These are phyloP conservation scores for Vitellaria paradoxa DNA, from an alignment of 179 eudicot species.

Conservation along the genomic window DNA sequence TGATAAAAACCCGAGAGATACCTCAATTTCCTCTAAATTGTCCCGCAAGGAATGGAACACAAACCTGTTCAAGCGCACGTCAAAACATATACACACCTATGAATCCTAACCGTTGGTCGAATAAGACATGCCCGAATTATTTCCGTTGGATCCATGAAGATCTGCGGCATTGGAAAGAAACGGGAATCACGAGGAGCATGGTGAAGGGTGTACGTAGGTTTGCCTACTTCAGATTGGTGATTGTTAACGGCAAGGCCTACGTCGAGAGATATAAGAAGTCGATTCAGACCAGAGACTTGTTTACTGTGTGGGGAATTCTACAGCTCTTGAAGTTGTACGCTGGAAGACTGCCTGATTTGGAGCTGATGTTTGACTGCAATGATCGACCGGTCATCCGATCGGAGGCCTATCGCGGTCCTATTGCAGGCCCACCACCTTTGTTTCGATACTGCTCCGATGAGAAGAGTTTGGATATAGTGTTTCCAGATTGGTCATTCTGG, in stretches of 20 bases:
- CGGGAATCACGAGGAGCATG: conserved; percentile 61
- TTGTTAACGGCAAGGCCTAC: conserved; percentile 55
- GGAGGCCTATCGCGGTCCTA: conserved; percentile 27
- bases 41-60: conserved; percentile 28
- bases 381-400: conserved; percentile 53
- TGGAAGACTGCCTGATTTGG: conserved; percentile 75
- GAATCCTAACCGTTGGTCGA: conserved; percentile 19
- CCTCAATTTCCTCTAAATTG: conserved; percentile 33
- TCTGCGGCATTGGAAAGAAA: conserved; percentile 58
- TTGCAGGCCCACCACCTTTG: conserved; percentile 62
- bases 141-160: conserved; percentile 92
- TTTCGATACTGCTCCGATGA: conserved; percentile 69
- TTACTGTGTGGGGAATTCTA: conserved; percentile 68
- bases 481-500: conserved; percentile 92
- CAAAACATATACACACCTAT: conserved; percentile 25
- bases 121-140: conserved; percentile 56
- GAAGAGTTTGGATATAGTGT: conserved; percentile 63
- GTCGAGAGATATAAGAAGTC: conserved; percentile 54
- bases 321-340: conserved; percentile 68
- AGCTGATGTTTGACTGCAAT: conserved; percentile 69
- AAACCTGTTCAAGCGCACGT: conserved; percentile 44
- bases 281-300: conserved; percentile 63
- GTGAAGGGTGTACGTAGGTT: conserved; percentile 49
- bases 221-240: conserved; percentile 56
- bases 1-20: neutral